A percentile compares a stretch with the other conserved stretches of the same genome.
phyloP scores from a whole-genome alignment of 2,329 filamentous ascomycete species.

The Calonectria crousiana region DNA sequence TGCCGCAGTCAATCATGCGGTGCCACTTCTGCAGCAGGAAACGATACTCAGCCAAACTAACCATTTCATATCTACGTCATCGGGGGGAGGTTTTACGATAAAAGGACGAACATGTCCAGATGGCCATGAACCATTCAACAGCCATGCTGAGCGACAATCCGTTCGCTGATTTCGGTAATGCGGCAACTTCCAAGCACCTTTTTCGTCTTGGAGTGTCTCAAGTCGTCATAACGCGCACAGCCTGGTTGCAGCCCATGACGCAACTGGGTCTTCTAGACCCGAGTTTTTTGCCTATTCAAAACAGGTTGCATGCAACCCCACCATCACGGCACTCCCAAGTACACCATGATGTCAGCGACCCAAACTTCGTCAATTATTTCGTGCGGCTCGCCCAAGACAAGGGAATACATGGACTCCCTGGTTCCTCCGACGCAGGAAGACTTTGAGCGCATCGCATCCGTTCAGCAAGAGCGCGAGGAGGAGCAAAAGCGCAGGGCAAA shows the following conservation, averaged over 20 bases:
- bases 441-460: slow-evolving; percentile 61
- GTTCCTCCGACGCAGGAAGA: slow-evolving; percentile 59
- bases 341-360: slow-evolving; percentile 28
- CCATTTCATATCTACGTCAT: slow-evolving; percentile 26
- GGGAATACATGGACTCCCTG: slow-evolving; percentile 65
- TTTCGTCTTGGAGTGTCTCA: not conserved
- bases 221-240: slow-evolving; percentile 8
- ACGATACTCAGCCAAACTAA: slow-evolving; percentile 23
- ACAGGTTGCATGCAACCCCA: slow-evolving; percentile 30
- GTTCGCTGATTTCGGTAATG: not conserved
- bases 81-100: slow-evolving; percentile 10
- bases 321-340: slow-evolving; percentile 27
- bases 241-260: slow-evolving; percentile 34
- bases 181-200: not conserved
- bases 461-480: slow-evolving; percentile 62
- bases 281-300: slow-evolving; percentile 32
- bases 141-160: not conserved
- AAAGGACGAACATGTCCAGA: slow-evolving; percentile 8
- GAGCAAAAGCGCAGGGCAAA: slow-evolving; percentile 57
- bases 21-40: slow-evolving; percentile 31
- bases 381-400: slow-evolving; percentile 42
- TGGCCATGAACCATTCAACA: not conserved
- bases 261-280: slow-evolving; percentile 40
- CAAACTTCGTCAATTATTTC: slow-evolving; percentile 33
- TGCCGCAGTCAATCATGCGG: slow-evolving; percentile 12